Conservation (phyloP, 1,284 basidiomycete genomes). For the Cryptococcus depauperatus region DNA sequence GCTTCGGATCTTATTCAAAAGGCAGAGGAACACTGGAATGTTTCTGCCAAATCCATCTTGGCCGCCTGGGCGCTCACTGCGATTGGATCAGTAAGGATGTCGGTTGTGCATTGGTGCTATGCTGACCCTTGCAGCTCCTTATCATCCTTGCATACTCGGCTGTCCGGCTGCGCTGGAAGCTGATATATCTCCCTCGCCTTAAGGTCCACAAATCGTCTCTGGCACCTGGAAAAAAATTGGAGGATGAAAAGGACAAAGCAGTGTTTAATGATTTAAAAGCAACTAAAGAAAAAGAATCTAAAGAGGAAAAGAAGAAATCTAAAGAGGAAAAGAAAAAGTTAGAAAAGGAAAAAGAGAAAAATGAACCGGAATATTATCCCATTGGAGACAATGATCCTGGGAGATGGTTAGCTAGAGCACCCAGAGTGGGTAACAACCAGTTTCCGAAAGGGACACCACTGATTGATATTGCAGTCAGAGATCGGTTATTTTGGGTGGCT, state of each 20-base stretch:
- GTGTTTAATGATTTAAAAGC: constrained; percentile 1
- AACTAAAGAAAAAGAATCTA: background rate
- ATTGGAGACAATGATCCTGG: constrained; percentile 7
- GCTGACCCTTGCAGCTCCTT: constrained; percentile 8
- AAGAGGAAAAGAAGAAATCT: constrained; percentile 5
- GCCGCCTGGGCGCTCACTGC: constrained; percentile 18
- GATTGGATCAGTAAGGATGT: constrained; percentile 13
- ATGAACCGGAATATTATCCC: constrained; percentile 12
- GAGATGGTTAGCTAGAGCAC: constrained; percentile 11
- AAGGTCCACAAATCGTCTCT: constrained; percentile 11
- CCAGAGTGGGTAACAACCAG: constrained; percentile 16
- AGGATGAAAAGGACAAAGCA: too few relatives aligned
- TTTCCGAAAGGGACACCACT: too few relatives aligned
- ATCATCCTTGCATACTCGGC: constrained; percentile 17
- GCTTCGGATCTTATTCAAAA: constrained; percentile 18
- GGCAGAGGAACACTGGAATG: constrained; percentile 25
- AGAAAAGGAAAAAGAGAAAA: constrained; percentile 1
- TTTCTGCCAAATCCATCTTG: constrained; percentile 21
- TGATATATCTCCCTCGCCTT: constrained; percentile 15
- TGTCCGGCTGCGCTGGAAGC: constrained; percentile 6
- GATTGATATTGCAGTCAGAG: too few relatives aligned
- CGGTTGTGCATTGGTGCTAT: background rate
- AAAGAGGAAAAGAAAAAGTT: constrained; percentile 1
- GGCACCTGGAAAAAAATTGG: constrained; percentile 2
- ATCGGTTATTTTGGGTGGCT: constrained; percentile 16